Conservation (phyloP, 2,329 filamentous ascomycete species). For the Aspergillus uvarum region DNA sequence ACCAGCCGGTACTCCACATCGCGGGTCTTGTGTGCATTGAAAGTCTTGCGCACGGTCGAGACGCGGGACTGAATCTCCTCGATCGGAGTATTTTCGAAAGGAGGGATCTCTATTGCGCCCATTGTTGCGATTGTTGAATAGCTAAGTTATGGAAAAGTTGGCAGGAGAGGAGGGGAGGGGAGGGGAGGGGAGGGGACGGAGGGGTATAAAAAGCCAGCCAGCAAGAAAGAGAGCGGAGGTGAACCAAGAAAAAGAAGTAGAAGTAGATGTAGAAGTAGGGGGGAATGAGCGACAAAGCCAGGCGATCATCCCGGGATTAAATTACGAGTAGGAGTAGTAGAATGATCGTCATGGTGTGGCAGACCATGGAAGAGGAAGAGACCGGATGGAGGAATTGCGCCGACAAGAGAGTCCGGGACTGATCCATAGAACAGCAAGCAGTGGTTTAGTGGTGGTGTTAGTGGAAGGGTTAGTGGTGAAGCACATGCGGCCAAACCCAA, state of each 20-base stretch:
- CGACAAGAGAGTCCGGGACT: background rate
- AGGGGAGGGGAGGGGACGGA: too few species aligned
- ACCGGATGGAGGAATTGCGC: background rate
- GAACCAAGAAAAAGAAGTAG: too few species aligned
- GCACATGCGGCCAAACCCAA: background rate
- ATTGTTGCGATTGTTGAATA: slow-evolving; percentile 24
- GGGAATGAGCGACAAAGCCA: background rate
- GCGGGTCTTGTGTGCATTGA: slow-evolving; percentile 76
- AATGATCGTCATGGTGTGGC: background rate
- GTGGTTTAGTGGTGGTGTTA: too few species aligned
- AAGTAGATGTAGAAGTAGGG: background rate
- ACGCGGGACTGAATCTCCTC: slow-evolving; percentile 65
- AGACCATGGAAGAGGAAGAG: background rate
- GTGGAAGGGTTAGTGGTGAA: background rate
- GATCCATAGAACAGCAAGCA: too few species aligned
- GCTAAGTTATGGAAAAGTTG: background rate
- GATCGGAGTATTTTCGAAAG: slow-evolving; percentile 62
- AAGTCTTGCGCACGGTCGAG: slow-evolving; percentile 65
- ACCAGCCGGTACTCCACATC: slow-evolving; percentile 75
- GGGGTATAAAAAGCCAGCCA: too few species aligned
- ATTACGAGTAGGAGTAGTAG: background rate
- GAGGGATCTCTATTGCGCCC: slow-evolving; percentile 36
- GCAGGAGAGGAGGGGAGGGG: background rate
- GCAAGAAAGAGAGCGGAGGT: too few species aligned
- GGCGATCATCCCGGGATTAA: background rate